A percentile compares a stretch with the other conserved stretches of the same genome.
These are phyloP conservation scores for Mycena indigotica DNA, from an alignment of 768 basidiomycete species.

Conservation along the genomic window DNA sequence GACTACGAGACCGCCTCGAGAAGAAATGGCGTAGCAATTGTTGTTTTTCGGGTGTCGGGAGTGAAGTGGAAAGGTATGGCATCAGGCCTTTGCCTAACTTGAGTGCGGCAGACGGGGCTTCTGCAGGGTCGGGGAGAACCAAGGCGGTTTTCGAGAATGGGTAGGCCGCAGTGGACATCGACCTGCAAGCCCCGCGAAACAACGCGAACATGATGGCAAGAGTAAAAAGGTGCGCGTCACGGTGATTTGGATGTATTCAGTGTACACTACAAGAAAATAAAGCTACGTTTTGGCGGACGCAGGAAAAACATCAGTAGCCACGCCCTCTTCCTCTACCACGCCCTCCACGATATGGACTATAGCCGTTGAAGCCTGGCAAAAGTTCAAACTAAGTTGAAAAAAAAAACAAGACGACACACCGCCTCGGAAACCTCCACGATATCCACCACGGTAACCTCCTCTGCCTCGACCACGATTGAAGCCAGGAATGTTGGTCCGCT, in stretches of 20 bases:
- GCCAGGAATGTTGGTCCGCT: slow-evolving; percentile 94
- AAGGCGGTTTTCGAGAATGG: slow-evolving; percentile 76
- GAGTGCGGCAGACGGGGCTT: slow-evolving; percentile 48
- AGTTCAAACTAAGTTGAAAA: no score
- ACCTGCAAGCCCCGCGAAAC: slow-evolving; percentile 40
- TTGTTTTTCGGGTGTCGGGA: slow-evolving; percentile 70
- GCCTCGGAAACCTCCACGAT: slow-evolving; percentile 53
- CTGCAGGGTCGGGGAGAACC: slow-evolving; percentile 47
- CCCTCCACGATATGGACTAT: slow-evolving; percentile 63
- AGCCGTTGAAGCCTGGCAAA: slow-evolving; percentile 45
- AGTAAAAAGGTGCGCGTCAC: background rate
- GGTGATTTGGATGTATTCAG: slow-evolving; percentile 12
- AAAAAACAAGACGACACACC: slow-evolving; percentile 31
- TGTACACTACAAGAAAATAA: slow-evolving; percentile 6
- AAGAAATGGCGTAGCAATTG: slow-evolving; percentile 70
- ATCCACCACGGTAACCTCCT: slow-evolving; percentile 66
- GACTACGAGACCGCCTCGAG: slow-evolving; percentile 64
- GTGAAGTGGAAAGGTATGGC: slow-evolving; percentile 66
- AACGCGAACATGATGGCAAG: slow-evolving; percentile 40
- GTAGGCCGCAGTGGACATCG: slow-evolving; percentile 57
- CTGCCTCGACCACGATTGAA: slow-evolving; percentile 84
- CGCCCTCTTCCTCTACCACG: slow-evolving; percentile 82
- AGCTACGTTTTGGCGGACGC: background rate
- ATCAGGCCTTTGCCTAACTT: slow-evolving; percentile 77
- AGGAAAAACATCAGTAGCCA: slow-evolving; percentile 50